Evolutionary conservation across 495 filamentous ascomycete genomes (phyloP), one percentile per base, ranked within the genome.

Genomic region (Penicillium robsamsonii): DNA sequence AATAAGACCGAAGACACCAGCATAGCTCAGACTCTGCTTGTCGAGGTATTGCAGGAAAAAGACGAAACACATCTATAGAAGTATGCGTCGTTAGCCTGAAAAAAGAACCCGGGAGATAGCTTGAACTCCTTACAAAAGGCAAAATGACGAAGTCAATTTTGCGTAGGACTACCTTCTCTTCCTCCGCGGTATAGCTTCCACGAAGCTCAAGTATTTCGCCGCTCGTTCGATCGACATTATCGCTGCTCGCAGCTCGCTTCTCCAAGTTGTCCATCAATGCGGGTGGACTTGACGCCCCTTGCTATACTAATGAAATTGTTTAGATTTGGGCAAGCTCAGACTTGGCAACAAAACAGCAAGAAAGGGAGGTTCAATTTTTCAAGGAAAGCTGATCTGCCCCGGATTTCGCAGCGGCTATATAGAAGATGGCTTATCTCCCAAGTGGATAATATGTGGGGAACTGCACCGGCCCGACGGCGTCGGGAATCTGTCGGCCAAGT

Each of bases 11-110:
- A 84, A 84, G 33, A 85, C 75, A 6, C 72, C 72, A 2, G 80
- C 79, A 64, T 82, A 82, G 42, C 75, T 80, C 12, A 84, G 62
- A 18, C 79, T 81, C n/a, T 79, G 80, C 59, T 82, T 81, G 59
- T 84, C 80, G 35, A 83, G 79, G 42, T 77, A 70, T 29, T 68
- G 62, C 15, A 68, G 29, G 42, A 70, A 70, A 47, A 70, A 70
- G 17, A 70, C 60, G 20, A 63, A 68, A 46, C 67, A 70, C 62
- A 70, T 66, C 67, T n/a, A n/a, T 68, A 20, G 7, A 33, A 8
- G 35, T 38, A 38, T 38, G 35, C 35, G 15, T 38, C 29, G 8
- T 25, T 4, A 45, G 6, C 35, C 22, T 31, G n/a, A 5, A 31
- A 18, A 27, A 17, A 29, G 13, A 38, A 6, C 22, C 31, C 1